Base-by-base conservation (phyloP, 768 basidiomycete species). In the Hygrocybe coccinea region DNA sequence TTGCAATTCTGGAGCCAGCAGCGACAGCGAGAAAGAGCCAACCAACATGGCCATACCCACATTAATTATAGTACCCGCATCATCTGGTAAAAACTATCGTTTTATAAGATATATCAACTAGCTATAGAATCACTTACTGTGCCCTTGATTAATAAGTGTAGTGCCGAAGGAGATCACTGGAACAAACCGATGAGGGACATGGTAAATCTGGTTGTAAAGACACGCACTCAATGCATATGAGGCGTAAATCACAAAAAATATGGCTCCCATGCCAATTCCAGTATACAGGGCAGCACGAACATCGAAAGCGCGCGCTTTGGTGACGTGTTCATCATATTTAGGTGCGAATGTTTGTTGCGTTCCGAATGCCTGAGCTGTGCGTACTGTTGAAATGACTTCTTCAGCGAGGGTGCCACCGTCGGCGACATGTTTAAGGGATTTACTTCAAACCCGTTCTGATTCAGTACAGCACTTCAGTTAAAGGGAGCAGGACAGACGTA, bases 291-390 rank as follows among this genome's bases (percentile, higher is more conserved):
- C 80, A 39, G 81, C 76, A 65, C 81, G 86, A 52, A 78, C 62
- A 59, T 89, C 83, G 6, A 80, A 74, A 1, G 56, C 57, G 36
- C 76, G 74, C 4, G 89, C 81, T 56, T 75, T 62, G 21, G 75
- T 68, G 61, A 92, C 79, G 55, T 81, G 79, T 1, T 45, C 59
- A 63, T 91, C 80, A 67, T 95, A 98, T 17, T 90, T 69, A 3
- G 60, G 59, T 1, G 82, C 63, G 43, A 98, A 75, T 34, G 76
- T 77, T 4, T 66, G 71, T 69, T 93, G 89, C 0, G 85, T 87
- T 39, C 91, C 92, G 62, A 98, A 98, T 0, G 95, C 94, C 57
- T 95, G 90, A 2, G 90, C 84, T 1, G 91, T 95, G 21, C 94
- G 85, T 56, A 97, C 75, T 43, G 89, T 88, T 0, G 90, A 87